Evolutionary conservation across 2,329 filamentous ascomycete genomes (phyloP).

Genomic region (Exophiala oligosperma): DNA sequence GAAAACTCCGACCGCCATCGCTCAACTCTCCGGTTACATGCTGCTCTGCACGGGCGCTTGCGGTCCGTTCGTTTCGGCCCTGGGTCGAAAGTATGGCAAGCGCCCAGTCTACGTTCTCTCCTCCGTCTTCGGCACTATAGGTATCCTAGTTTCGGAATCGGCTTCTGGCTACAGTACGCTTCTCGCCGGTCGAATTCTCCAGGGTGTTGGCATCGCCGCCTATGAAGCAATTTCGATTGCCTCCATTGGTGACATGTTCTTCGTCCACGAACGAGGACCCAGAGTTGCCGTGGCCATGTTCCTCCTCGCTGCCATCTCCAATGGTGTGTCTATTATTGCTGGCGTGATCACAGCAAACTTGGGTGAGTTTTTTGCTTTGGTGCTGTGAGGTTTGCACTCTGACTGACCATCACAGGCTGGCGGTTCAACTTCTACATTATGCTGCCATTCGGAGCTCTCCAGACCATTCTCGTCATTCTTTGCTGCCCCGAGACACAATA

Average conservation of each 20-base stretch:
- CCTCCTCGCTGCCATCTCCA: constrained; percentile 39
- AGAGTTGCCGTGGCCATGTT: constrained; percentile 41
- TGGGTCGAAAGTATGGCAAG: constrained; percentile 45
- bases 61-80: constrained; percentile 31
- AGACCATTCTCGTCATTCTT: constrained; percentile 15
- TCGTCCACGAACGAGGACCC: constrained; percentile 34
- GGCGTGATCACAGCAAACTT: constrained; percentile 38
- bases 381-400: too few relatives aligned
- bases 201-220: constrained; percentile 45
- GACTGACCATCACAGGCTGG: constrained; percentile 5
- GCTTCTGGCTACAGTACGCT: constrained; percentile 38
- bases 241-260: constrained; percentile 44
- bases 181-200: constrained; percentile 43
- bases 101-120: constrained; percentile 43
- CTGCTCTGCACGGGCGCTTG: constrained; percentile 15
- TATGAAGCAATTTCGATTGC: constrained; percentile 43
- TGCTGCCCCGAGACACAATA: constrained; percentile 20
- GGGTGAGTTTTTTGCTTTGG: constrained; percentile 17
- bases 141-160: constrained; percentile 39
- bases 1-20: constrained; percentile 8
- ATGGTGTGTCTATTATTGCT: constrained; percentile 41
- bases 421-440: constrained; percentile 20
- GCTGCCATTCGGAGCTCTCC: constrained; percentile 15
- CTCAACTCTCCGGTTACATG: constrained; percentile 18
- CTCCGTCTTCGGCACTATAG: constrained; percentile 36